These are phyloP conservation scores for Sporothrix luriei DNA, from an alignment of 2,329 filamentous ascomycete genomes.

Conservation along the genomic window DNA sequence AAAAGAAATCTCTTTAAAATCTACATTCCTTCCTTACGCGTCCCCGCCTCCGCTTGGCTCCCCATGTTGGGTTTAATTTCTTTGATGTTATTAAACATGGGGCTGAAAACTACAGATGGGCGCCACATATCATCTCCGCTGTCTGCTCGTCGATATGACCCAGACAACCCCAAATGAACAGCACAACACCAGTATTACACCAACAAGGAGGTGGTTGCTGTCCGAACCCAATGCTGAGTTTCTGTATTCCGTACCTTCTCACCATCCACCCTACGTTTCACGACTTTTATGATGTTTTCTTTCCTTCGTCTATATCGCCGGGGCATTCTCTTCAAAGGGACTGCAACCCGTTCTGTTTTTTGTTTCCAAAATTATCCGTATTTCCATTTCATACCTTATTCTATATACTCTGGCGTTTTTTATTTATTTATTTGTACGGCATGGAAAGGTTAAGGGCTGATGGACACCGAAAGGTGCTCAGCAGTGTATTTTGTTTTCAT, in stretches of 20 bases:
- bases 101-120: background rate
- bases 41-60: background rate
- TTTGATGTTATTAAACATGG: constrained; percentile 7
- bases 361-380: background rate
- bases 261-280: constrained; percentile 8
- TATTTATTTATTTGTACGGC: background rate
- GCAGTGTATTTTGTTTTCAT: background rate
- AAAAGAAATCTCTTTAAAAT: constrained; percentile 6
- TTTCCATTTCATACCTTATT: background rate
- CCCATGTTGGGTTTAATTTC: constrained; percentile 6
- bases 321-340: background rate
- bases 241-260: background rate
- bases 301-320: constrained; percentile 21
- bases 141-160: constrained; percentile 17
- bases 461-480: background rate
- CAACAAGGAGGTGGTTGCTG: background rate
- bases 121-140: constrained; percentile 5
- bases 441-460: background rate
- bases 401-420: constrained; percentile 21
- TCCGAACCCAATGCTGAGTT: background rate
- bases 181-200: background rate
- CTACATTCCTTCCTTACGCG: constrained; percentile 23
- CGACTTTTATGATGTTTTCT: constrained; percentile 22
- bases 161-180: background rate
- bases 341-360: background rate